Evolutionary conservation across 1,139 yeast genomes (phyloP).

Genomic region (Eremothecium coryli): DNA sequence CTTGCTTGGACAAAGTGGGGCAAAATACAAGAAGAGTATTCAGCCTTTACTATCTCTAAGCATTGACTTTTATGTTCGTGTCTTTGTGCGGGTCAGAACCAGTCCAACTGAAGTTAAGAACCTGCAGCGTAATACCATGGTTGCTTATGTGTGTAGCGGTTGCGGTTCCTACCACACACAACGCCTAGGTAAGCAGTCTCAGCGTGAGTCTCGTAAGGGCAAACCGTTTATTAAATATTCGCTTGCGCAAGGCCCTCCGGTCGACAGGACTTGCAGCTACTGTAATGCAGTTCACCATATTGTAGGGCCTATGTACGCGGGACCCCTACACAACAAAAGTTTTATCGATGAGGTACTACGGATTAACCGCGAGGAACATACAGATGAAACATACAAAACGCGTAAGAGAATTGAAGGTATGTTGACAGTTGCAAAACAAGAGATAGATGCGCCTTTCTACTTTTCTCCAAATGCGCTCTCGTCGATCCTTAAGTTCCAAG

Average conservation of each 20-base stretch:
- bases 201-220: conserved; percentile 31
- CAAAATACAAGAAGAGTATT: conserved; percentile 75
- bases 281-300: conserved; percentile 66
- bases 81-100: conserved; percentile 66
- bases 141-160: conserved; percentile 77
- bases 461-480: conserved; percentile 72
- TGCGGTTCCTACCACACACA: conserved; percentile 70
- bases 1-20: conserved; percentile 73
- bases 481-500: conserved; percentile 68
- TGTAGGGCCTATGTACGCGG: conserved; percentile 97
- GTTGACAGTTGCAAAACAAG: conserved; percentile 74
- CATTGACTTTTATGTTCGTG: conserved; percentile 85
- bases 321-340: conserved; percentile 56
- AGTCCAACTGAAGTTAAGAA: conserved; percentile 77
- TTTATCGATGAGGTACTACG: conserved; percentile 58
- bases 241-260: conserved; percentile 49
- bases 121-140: conserved; percentile 62
- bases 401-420: conserved; percentile 80
- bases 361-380: conserved; percentile 41
- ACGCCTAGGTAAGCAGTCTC: conserved; percentile 57
- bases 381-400: conserved; percentile 58
- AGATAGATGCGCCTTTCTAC: conserved; percentile 63
- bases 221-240: conserved; percentile 41
- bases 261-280: conserved; percentile 49
- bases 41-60: conserved; percentile 81